Evolutionary conservation across 177 flowering plant genomes (phyloP), one percentile per base, ranked within the genome.

Genomic region (Telopea speciosissima): DNA sequence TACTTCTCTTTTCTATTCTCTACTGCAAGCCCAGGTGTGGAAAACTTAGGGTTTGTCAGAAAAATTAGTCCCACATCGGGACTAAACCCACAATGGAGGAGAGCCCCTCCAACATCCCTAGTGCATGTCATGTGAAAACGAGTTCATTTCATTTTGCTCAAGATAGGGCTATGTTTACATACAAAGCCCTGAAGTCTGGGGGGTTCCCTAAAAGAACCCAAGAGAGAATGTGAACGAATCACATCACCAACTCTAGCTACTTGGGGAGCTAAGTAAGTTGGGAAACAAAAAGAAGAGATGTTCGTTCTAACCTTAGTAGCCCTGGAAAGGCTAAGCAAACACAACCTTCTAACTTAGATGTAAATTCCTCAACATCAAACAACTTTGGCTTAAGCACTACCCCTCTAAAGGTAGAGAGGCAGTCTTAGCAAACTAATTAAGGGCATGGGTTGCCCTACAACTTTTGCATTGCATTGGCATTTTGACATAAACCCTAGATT

Each of bases 31-130:
- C 75, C 72, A 73, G 59, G 74, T 71, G 63, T 62, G 70, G 78
- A 75, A n/a, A n/a, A 68, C 68, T 66, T 36, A 44, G 79, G 84
- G 80, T 70, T 75, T 73, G 45, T 70, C 70, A 68, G 59, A 49
- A 73, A 77, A 8, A 45, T 58, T 62, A 69, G 82, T 80, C 83
- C 86, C 79, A 78, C 75, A 69, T 82, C 80, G 84, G 88, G 88
- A 85, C 84, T 75, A 44, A 70, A 75, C 31, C 40, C 45, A 58
- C 67, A 24, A 66, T 75, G 81, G 83, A 76, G 77, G 62, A 68
- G 65, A 49, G 69, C 33, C 68, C 59, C 62, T 62, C 73, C 70
- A 66, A 22, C 36, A 5, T 25, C 28, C 71, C 13, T 22, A 60
- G 62, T 67, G 67, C 74, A 63, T 71, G 28, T 71, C 64, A 12